phyloP scores from a whole-genome alignment of 805 yeast genomes.

The Candida insectorum region DNA sequence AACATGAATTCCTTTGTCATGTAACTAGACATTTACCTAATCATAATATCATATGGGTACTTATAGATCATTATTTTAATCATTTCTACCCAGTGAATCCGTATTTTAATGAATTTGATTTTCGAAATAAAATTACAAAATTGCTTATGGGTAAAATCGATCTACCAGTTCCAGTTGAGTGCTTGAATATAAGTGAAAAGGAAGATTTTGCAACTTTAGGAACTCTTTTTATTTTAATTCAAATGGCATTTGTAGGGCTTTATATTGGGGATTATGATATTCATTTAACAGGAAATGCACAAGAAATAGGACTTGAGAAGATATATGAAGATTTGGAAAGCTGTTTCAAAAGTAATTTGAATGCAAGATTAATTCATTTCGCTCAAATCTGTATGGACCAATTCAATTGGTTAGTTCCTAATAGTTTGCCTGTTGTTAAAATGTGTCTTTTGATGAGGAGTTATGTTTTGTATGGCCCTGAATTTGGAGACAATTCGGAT shows the following conservation, averaged over 20 bases:
- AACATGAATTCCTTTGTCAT: too few relatives aligned
- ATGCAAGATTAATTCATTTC: too few relatives aligned
- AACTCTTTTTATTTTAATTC: slow-evolving; percentile 27
- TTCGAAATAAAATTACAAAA: slow-evolving; percentile 14
- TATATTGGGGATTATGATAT: slow-evolving; percentile 1
- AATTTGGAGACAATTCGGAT: slow-evolving; percentile 54
- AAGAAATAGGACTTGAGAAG: too few relatives aligned
- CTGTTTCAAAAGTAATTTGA: too few relatives aligned
- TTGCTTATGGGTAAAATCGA: neutral
- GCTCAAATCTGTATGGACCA: slow-evolving; percentile 25
- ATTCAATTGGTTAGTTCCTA: slow-evolving; percentile 27
- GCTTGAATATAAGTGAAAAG: neutral
- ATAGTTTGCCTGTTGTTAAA: slow-evolving; percentile 52
- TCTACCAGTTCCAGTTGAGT: neutral
- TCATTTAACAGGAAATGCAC: neutral
- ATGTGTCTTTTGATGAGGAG: slow-evolving; percentile 49
- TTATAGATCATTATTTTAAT: slow-evolving; percentile 26
- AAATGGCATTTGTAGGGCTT: slow-evolving; percentile 16
- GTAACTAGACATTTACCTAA: slow-evolving; percentile 8
- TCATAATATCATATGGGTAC: slow-evolving; percentile 9
- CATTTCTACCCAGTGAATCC: slow-evolving; percentile 47
- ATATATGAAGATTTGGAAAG: too few relatives aligned
- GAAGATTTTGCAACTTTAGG: slow-evolving; percentile 33
- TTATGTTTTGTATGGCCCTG: slow-evolving; percentile 48
- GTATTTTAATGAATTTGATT: slow-evolving; percentile 36